Base-by-base conservation (phyloP, 2,329 filamentous ascomycete species). In the Cercospora sp. region DNA sequence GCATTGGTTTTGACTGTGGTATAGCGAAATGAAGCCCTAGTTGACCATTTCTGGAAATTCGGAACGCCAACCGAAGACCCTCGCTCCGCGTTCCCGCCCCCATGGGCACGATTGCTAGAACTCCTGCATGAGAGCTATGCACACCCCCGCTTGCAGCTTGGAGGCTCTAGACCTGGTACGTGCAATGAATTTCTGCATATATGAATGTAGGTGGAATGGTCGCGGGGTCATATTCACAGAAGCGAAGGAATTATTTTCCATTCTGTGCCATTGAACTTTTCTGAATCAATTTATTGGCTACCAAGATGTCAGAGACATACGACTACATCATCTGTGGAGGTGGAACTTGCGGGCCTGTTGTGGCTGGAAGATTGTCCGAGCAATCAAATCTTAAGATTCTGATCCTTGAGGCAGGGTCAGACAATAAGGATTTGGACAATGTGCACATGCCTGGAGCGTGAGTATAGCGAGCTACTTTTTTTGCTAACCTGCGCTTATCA, bases 391-490 rank as follows among this genome's bases (percentile, higher is more conserved):
- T 71, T 13, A 72, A 62, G 48, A 68, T 76, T 33, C 68, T 76
- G 10, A 67, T 76, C n/a, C 45, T 76, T 5, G 74, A 76, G 39
- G 72, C 73, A 51, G 74, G 74, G 10, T 65, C 68, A 6, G 68
- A 72, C 63, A 75, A 71, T 67, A 78, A 78, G 64, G 79, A 81
- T 36, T 72, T 82, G 53, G 81, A 83, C 42, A 82, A 82, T 77
- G 79, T 81, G 13, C 81, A 83, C 63, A 83, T 83, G 81, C 72
- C 78, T 1, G 81, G 80, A 51, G 81, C 79, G 74, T 80, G 67
- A 69, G 76, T 67, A 28, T 10, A 0, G n/a, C 45, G 30, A 53
- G 18, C 13, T n/a, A 10, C 20, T 10, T 20, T 20, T 13, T 5
- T 5, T 10, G 10, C 5, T 23, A 26, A 51, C 16, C 10, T 12